A percentile compares a stretch with the other conserved stretches of the same genome.
Evolutionary conservation across 257 asterid genomes (phyloP).

Genomic region (Nicotiana sylvestris): DNA sequence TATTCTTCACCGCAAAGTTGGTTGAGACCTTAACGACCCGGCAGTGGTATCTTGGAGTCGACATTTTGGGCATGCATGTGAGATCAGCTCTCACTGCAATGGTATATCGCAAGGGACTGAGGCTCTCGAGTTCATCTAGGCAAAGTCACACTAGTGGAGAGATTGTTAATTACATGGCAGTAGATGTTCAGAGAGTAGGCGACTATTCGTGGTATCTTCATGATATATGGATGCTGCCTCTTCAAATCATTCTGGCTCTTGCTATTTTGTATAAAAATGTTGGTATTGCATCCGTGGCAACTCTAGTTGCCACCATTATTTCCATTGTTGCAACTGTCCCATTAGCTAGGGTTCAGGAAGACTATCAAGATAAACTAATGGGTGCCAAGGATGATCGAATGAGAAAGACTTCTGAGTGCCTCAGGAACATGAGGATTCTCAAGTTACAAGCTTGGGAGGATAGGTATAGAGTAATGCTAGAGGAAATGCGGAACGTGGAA

Average conservation of each 20-base stretch:
- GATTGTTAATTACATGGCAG: constrained; percentile 72
- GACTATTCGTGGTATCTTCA: constrained; percentile 79
- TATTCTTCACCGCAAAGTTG: constrained; percentile 72
- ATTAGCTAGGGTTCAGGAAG: constrained; percentile 56
- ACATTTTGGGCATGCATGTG: constrained; percentile 88
- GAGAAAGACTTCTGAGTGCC: constrained; percentile 74
- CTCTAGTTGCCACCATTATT: constrained; percentile 59
- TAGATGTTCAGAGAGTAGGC: constrained; percentile 80
- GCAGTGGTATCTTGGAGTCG: constrained; percentile 95
- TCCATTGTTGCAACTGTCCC: constrained; percentile 68
- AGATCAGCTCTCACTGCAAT: constrained; percentile 90
- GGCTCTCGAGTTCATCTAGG: constrained; percentile 65
- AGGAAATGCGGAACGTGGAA: constrained; percentile 71
- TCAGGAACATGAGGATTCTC: constrained; percentile 70
- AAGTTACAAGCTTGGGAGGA: constrained; percentile 84
- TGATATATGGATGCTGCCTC: constrained; percentile 74
- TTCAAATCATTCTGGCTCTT: constrained; percentile 67
- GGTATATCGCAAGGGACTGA: constrained; percentile 78
- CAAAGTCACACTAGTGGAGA: constrained; percentile 67
- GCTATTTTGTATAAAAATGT: constrained; percentile 68
- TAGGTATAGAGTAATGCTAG: constrained; percentile 52
- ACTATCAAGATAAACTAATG: constrained; percentile 71
- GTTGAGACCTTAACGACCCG: constrained; percentile 70
- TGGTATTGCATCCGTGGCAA: constrained; percentile 65
- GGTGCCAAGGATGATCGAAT: constrained; percentile 73